Conservation (phyloP, 306 rosid species). For the Crataegus laevigata region DNA sequence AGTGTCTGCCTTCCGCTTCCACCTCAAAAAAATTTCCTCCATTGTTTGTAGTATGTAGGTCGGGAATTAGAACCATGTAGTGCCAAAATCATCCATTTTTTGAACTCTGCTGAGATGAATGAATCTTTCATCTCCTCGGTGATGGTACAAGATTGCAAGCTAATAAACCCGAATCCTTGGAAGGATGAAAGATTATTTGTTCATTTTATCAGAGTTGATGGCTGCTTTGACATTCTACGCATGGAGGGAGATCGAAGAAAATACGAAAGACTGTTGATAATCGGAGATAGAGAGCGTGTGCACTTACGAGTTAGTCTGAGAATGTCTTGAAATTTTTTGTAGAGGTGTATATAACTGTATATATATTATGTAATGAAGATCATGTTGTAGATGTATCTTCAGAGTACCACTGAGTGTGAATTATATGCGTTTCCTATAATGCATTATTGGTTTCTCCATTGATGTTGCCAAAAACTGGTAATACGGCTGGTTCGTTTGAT, state of each 20-base stretch:
- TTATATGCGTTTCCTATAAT: neutral
- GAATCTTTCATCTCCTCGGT: neutral
- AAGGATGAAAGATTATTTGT: neutral
- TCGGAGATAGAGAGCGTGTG: neutral
- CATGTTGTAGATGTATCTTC: neutral
- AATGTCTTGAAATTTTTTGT: neutral
- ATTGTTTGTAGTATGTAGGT: constrained; percentile 17
- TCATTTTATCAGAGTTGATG: neutral
- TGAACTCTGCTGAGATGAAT: neutral
- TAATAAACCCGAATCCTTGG: neutral
- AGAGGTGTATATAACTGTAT: neutral
- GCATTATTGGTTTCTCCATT: neutral
- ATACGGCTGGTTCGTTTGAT: neutral
- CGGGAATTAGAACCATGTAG: constrained; percentile 21
- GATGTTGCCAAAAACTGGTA: neutral
- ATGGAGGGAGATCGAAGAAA: neutral
- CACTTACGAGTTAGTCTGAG: neutral
- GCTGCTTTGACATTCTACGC: constrained; percentile 5
- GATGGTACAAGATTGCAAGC: neutral
- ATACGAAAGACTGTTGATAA: neutral
- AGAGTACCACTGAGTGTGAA: neutral
- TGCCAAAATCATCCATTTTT: constrained; percentile 25
- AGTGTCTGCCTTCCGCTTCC: neutral
- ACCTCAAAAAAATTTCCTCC: neutral
- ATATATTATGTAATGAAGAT: neutral